phyloP scores from a whole-genome alignment of 345 rosid species.

The Eucalyptus marginata region DNA sequence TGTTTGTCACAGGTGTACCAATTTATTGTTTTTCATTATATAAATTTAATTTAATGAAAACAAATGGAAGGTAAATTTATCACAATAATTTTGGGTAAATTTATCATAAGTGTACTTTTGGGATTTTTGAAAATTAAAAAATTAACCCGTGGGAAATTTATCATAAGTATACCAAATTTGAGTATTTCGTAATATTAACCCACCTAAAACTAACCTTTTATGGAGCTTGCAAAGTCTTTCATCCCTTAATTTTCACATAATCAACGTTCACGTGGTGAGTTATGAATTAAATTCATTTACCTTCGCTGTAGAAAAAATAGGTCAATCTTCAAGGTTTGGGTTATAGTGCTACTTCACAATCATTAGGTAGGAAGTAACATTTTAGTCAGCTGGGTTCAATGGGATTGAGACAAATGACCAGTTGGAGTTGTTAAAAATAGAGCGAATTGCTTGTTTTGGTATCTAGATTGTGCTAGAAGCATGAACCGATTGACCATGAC shows the following conservation, averaged over 20 bases:
- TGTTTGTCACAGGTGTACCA: rapidly evolving
- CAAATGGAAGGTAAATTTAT: rapidly evolving
- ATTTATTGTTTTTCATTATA: rapidly evolving
- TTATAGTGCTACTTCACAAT: not conserved
- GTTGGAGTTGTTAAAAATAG: not conserved
- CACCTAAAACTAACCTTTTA: not conserved
- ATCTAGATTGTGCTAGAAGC: not conserved
- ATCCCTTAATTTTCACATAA: not conserved
- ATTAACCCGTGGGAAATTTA: rapidly evolving
- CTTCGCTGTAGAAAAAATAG: not conserved
- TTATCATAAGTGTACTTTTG: rapidly evolving
- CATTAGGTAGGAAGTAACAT: not conserved
- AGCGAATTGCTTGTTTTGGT: not conserved
- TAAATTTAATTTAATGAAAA: too few species aligned
- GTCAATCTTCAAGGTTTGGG: not conserved
- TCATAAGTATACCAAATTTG: rapidly evolving
- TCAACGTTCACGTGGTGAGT: rapidly evolving
- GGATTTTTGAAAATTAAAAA: rapidly evolving
- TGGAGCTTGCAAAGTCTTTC: not conserved
- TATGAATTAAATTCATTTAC: not conserved
- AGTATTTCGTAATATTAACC: not conserved
- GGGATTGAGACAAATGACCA: not conserved
- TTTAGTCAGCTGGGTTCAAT: not conserved
- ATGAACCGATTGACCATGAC: not conserved
- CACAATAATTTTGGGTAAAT: rapidly evolving